phyloP scores from a whole-genome alignment of 345 rosid species.

The Microcos paniculata region DNA sequence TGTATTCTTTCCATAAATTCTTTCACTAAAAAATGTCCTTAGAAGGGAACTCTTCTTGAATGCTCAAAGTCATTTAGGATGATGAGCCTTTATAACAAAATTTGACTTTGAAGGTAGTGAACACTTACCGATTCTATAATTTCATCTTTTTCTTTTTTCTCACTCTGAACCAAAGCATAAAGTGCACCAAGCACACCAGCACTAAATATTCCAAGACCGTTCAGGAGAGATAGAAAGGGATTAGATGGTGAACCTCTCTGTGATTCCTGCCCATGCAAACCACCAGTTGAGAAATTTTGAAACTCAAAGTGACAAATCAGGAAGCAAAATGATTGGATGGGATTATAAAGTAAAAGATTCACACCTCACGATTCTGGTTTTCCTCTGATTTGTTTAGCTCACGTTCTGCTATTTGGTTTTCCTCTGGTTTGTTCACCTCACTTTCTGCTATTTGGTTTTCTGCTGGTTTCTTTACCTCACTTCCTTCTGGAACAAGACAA shows the following conservation, averaged over 20 bases:
- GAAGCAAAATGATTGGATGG: neutral
- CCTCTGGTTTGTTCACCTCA: slow-evolving; percentile 4
- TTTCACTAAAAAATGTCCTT: neutral
- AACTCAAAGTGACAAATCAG: neutral
- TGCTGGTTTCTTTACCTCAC: neutral
- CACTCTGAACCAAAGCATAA: slow-evolving; percentile 69
- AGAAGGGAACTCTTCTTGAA: slow-evolving; percentile 10
- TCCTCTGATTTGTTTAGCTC: neutral
- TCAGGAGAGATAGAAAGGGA: slow-evolving; percentile 64
- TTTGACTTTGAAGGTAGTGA: slow-evolving; percentile 11
- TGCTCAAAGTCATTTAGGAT: slow-evolving; percentile 15
- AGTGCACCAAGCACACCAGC: slow-evolving; percentile 82
- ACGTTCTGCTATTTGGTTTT: neutral
- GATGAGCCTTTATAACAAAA: neutral
- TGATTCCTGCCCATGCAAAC: slow-evolving; percentile 41
- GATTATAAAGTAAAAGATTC: neutral
- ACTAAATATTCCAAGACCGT: slow-evolving; percentile 76
- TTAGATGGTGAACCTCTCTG: slow-evolving; percentile 43
- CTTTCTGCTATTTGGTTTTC: neutral
- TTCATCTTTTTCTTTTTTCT: slow-evolving; percentile 48
- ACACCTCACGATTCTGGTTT: neutral
- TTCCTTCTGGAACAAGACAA: slow-evolving; percentile 2
- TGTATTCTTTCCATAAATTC: neutral
- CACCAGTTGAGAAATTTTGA: slow-evolving; percentile 8
- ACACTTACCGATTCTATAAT: slow-evolving; percentile 68